Evolutionary conservation across 805 yeast genomes (phyloP).

Genomic region (Candida berthetii): DNA sequence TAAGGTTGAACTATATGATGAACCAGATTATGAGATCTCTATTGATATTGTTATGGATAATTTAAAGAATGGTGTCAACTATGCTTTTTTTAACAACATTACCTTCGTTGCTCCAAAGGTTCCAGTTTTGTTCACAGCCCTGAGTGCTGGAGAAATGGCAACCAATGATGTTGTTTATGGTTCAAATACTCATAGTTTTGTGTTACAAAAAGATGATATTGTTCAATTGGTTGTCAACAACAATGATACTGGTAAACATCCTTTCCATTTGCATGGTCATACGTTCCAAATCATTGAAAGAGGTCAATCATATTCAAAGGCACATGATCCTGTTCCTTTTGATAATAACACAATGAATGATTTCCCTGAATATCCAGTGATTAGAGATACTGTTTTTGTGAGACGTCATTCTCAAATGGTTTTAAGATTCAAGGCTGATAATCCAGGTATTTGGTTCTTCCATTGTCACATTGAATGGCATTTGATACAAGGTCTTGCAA

Average conservation of each 20-base stretch:
- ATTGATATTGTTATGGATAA: constrained; percentile 80
- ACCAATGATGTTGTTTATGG: constrained; percentile 61
- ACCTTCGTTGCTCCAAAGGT: constrained; percentile 77
- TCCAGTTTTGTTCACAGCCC: constrained; percentile 76
- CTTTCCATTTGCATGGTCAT: constrained; percentile 93
- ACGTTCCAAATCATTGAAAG: constrained; percentile 78
- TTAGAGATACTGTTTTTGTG: constrained; percentile 76
- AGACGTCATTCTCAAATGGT: constrained; percentile 83
- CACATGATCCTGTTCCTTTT: constrained; percentile 28
- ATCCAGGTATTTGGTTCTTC: constrained; percentile 98
- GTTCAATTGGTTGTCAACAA: constrained; percentile 83
- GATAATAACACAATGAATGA: constrained; percentile 43
- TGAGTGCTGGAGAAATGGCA: constrained; percentile 60
- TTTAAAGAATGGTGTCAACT: constrained; percentile 80
- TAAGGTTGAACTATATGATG: constrained; percentile 47
- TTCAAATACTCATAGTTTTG: constrained; percentile 67
- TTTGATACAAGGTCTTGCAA: constrained; percentile 87
- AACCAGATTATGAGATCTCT: constrained; percentile 61
- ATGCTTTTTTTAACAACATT: constrained; percentile 90
- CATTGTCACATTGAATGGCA: constrained; percentile 99
- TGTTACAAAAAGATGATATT: constrained; percentile 47
- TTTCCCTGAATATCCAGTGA: constrained; percentile 71
- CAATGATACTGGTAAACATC: constrained; percentile 87
- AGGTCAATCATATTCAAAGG: constrained; percentile 47
- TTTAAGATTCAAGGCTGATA: constrained; percentile 81